Evolutionary conservation across 257 asterid species (phyloP), one percentile per base, ranked within the genome.

Genomic region (Scutellaria barbata): DNA sequence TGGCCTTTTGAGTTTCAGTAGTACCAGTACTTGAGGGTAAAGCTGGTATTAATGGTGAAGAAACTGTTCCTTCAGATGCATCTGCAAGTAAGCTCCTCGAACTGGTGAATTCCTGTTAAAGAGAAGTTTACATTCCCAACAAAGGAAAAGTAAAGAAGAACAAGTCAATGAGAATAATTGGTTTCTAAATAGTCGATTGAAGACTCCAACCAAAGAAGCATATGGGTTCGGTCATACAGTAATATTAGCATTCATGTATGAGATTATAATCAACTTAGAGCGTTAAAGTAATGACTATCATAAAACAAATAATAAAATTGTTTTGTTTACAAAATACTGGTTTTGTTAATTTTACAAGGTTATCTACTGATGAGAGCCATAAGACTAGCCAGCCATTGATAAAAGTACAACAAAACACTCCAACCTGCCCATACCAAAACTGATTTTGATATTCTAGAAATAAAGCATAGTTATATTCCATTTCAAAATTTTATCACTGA

Each of bases 41-140:
- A 58, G 76, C 86, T 22, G 97, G 90, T 68, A 86, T 75, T 51
- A 92, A 81, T 46, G 97, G 98, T 48, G 98, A 93, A 79, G 98
- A 86, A 50, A 90, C 52, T 1, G 97, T 77, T 73, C 83, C 85
- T 72, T 89, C 89, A 46, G 92, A 81, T 63, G 84, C 67, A 5
- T 81, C 92, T 6, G 90, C 87, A 54, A 81, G 87, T 65, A 93
- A 83, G 72, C 74, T 81, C 80, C 96, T 87, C 12, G 96, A 85
- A 76, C 92, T 77, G 66, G 88, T 82, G 80, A 92, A 86, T 56
- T 88, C 87, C 98, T 92, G 87, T 77, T 73, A 67, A 39, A 68
- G 72, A 10, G 55, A 52, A 53, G 70, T n/a, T 37, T 20, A 73
- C 8, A 39, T 66, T 54, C 50, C 52, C 68, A 41, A 55, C 2